Evolutionary conservation across 257 asterid genomes (phyloP).

Genomic region (Scutellaria galericulata): DNA sequence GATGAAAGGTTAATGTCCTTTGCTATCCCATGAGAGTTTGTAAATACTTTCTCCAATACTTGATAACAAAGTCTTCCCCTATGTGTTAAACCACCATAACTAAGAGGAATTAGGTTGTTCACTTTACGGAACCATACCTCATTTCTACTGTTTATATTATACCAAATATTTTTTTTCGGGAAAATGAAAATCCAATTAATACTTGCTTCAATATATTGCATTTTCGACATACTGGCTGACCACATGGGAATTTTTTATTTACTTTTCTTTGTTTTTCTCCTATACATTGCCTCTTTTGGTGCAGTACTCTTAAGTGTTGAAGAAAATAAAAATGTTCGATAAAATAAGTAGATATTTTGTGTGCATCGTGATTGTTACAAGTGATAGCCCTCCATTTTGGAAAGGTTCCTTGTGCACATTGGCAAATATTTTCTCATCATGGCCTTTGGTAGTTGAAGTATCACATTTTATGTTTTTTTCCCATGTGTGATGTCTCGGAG

Average conservation of each 20-base stretch:
- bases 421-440: neutral
- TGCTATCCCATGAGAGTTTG: slow-evolving; percentile 8
- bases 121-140: neutral
- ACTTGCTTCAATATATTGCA: neutral
- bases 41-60: neutral
- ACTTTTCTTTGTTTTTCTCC: neutral
- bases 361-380: neutral
- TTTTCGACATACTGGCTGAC: neutral
- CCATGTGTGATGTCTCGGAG: neutral
- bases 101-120: neutral
- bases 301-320: neutral
- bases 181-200: neutral
- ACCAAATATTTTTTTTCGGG: neutral
- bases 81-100: neutral
- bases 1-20: slow-evolving; percentile 8
- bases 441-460: neutral
- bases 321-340: neutral
- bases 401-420: neutral
- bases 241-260: neutral
- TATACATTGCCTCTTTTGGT: neutral
- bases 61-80: neutral
- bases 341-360: neutral
- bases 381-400: neutral
- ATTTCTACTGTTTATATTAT: neutral
- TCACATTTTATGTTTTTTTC: no score